Evolutionary conservation across 495 filamentous ascomycete species (phyloP).

Genomic region (Penicillium arizonense): DNA sequence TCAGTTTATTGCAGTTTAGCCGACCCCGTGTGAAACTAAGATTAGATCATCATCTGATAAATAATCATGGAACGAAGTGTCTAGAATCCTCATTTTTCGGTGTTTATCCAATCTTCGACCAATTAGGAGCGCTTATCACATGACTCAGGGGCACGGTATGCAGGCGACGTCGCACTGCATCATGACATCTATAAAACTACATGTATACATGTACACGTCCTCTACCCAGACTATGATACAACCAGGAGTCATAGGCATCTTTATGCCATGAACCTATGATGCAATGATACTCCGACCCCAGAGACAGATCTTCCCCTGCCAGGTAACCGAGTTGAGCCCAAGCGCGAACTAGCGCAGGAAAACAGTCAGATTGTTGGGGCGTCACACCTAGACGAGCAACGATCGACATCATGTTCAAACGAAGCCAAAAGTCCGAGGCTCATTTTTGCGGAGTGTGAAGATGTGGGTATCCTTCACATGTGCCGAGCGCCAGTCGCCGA

Average conservation of each 20-base stretch:
- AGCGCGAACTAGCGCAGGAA: constrained; percentile 6
- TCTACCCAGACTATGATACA: too few species aligned
- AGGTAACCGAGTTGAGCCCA: constrained; percentile 3
- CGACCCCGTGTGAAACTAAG: neutral
- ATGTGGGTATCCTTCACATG: constrained; percentile 23
- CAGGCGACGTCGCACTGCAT: neutral
- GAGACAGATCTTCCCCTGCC: neutral
- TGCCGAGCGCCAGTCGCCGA: constrained; percentile 4
- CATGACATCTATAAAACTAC: neutral
- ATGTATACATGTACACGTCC: neutral
- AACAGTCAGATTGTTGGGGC: constrained; percentile 9
- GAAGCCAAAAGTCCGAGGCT: constrained; percentile 19
- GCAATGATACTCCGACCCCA: neutral
- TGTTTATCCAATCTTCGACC: neutral
- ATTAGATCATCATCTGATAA: neutral
- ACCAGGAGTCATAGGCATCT: too few species aligned
- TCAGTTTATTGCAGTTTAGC: neutral
- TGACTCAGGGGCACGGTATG: neutral
- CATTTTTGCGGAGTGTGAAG: constrained; percentile 16
- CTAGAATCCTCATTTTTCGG: neutral
- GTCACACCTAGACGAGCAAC: constrained; percentile 6
- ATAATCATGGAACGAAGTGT: neutral
- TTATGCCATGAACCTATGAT: too few species aligned
- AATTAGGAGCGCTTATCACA: constrained; percentile 5
- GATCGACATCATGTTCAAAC: constrained; percentile 20